Evolutionary conservation across 1,284 basidiomycete genomes (phyloP).

Genomic region (Gymnopus androsaceus): DNA sequence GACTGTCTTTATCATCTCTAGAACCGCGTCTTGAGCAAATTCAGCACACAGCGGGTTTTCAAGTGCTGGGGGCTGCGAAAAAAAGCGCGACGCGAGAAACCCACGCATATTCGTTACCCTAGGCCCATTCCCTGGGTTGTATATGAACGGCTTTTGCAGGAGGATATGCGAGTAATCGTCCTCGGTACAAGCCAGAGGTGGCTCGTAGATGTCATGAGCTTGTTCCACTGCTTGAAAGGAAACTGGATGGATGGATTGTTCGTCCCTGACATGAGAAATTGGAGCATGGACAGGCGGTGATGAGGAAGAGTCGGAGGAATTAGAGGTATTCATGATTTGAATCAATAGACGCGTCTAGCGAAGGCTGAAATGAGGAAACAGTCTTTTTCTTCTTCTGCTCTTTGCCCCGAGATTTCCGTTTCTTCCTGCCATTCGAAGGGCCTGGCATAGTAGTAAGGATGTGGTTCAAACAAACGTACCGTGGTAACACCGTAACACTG

Average conservation of each 20-base stretch:
- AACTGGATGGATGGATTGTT: no score
- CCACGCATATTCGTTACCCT: constrained; percentile 62
- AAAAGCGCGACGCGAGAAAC: constrained; percentile 61
- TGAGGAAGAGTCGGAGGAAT: background rate
- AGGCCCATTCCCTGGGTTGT: constrained; percentile 76
- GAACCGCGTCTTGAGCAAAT: constrained; percentile 70
- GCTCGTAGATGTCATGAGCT: no score
- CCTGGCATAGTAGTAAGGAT: constrained; percentile 14
- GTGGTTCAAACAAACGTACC: constrained; percentile 3
- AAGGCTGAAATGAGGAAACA: background rate
- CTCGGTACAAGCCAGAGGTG: no score
- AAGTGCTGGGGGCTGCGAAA: constrained; percentile 61
- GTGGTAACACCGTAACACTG: constrained; percentile 10
- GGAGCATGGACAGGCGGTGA: background rate
- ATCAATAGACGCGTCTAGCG: constrained; percentile 10
- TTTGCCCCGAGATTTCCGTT: constrained; percentile 17
- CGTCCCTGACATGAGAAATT: background rate
- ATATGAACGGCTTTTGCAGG: constrained; percentile 54
- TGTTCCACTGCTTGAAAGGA: no score
- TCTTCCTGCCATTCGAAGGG: constrained; percentile 16
- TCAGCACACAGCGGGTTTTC: constrained; percentile 68
- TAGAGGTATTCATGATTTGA: background rate
- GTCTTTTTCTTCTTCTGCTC: constrained; percentile 9
- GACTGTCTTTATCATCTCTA: constrained; percentile 68
- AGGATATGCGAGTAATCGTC: constrained; percentile 16